Conservation (phyloP, 495 filamentous ascomycete genomes). For the Neurospora sp. region DNA sequence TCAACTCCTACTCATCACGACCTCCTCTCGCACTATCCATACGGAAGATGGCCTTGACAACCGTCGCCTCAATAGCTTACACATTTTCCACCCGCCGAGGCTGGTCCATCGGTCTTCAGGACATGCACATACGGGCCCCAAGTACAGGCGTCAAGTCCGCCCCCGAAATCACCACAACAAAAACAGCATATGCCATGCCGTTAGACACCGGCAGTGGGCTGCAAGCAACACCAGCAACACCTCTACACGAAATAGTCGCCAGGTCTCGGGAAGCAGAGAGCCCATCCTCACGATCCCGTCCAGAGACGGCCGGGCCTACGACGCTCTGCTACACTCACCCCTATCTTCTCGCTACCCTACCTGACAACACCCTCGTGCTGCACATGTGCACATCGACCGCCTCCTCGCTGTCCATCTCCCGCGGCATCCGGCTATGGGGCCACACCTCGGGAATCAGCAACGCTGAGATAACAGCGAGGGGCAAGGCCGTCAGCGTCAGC, state of each 20-base stretch:
- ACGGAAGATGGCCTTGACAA: constrained; percentile 45
- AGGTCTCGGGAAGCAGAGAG: background rate
- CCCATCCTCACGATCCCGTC: background rate
- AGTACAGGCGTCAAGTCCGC: constrained; percentile 12
- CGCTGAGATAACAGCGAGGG: constrained; percentile 75
- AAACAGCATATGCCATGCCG: constrained; percentile 33
- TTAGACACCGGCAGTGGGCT: constrained; percentile 8
- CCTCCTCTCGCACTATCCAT: constrained; percentile 74
- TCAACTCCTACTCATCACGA: constrained; percentile 71
- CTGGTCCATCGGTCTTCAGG: constrained; percentile 88
- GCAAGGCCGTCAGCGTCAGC: constrained; percentile 86
- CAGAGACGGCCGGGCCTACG: constrained; percentile 43
- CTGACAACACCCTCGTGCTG: constrained; percentile 86
- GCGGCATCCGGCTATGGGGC: constrained; percentile 76
- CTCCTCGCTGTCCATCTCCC: constrained; percentile 54
- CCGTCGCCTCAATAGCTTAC: constrained; percentile 79
- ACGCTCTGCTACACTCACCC: constrained; percentile 82
- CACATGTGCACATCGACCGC: constrained; percentile 72
- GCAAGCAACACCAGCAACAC: constrained; percentile 17
- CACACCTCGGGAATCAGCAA: constrained; percentile 86
- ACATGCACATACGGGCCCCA: constrained; percentile 50
- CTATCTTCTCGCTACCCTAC: constrained; percentile 78
- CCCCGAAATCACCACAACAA: constrained; percentile 39
- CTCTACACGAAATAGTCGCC: background rate
- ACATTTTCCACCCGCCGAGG: constrained; percentile 57